Evolutionary conservation across 345 rosid genomes (phyloP), one percentile per base, ranked within the genome.

Genomic region (Salix arbutifolia): DNA sequence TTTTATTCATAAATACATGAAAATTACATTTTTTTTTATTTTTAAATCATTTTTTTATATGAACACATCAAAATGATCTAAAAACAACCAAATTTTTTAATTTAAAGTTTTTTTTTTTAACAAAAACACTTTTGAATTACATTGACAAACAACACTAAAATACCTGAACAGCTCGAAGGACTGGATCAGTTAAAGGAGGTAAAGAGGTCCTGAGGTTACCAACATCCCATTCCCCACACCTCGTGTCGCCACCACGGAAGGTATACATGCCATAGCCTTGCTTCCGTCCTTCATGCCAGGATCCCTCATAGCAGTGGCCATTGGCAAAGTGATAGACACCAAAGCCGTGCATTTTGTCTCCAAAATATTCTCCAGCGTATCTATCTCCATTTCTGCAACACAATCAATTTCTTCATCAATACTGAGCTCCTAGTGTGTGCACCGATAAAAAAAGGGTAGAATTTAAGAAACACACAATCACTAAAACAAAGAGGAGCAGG

Each of bases 271-370:
- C 99, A 77, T 83, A 89, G 1, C 99, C 99, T 85, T 96, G 99
- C 71, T 88, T 93, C 76, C 88, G 88, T 53, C 97, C 97, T 84
- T 96, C 99, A 28, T 96, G 98, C 99, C 99, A 96, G 14, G 97
- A 93, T 4, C 99, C 99, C 83, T 96, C 97, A 0, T 96, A 93
- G 78, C 90, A 88, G 52, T 96, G 99, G 75, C 97, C 96, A 75
- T 92, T 92, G 26, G 92, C 92, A 23, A 96, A 96, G 79, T 86
- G 94, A 74, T 96, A 96, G 28, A 91, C 90, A 46, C 98, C 98
- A 21, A 96, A 93, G 2, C 99, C 99, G 64, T 96, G 97, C 35
- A 96, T 87, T 84, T 93, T 93, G 74, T 93, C 99, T 44, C 98
- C 94, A 66, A 90, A 96, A 79, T 92, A 96, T 80, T 96, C 99